Base-by-base conservation (phyloP, 257 asterid species). In the Gentiana macrophylla region DNA sequence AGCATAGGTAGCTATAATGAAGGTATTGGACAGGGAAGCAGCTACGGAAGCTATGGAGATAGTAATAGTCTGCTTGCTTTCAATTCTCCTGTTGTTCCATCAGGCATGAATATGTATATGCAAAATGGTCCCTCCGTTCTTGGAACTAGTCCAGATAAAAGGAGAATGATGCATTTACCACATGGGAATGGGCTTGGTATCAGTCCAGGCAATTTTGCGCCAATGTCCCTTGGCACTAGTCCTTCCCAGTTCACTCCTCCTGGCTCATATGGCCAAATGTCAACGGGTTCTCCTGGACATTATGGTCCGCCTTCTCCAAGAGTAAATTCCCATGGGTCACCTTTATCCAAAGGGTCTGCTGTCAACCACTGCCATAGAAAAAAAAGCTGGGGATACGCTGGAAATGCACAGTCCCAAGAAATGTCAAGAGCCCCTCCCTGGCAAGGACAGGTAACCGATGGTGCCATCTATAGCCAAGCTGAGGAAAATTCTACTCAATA, bases 221-320 rank as follows among this genome's bases (percentile, higher is more conserved):
- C 95, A 2, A 85, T 88, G 99, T 88, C 97, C 61, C 95, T 88
- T 64, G 98, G 99, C 64, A 79, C 94, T 57, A 92, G 99, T 74
- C 99, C 99, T 69, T 92, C 95, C 37, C 99, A 92, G 61, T 88
- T 79, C 68, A 88, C 94, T 63, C 97, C 99, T 75, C 97, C 95
- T 37, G 79, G 86, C 71, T 76, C 88, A 35, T 90, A 80, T 70
- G 68, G 77, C 71, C 89, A 80, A 66, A 71, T 82, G 44, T 69
- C 89, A 52, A 62, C 86, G 67, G 91, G 94, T 69, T 90, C 98
- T 57, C 95, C 98, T 13, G 91, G 96, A 66, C 94, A 87, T 53
- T 87, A 85, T 65, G 97, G 97, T 69, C 97, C 99, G 70, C 70
- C 86, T 53, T 91, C 98, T 55, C 96, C 98, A 45, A 78, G 96